These are phyloP conservation scores for Chlorella sp. DNA, from an alignment of 139 green algal species.

Conservation along the genomic window DNA sequence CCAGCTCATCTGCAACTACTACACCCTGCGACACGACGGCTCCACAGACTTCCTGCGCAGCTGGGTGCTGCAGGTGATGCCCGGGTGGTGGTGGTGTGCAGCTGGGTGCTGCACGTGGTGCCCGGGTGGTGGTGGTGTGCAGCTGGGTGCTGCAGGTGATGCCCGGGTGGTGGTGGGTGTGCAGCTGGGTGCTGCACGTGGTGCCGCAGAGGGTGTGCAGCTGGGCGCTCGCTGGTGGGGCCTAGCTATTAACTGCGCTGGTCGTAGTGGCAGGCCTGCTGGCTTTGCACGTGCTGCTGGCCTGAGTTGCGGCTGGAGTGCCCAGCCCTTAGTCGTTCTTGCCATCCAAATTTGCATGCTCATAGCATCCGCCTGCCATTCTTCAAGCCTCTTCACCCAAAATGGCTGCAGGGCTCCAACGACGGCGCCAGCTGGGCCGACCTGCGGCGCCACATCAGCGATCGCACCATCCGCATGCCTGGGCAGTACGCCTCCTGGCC, in stretches of 20 bases:
- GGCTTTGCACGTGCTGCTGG: not conserved
- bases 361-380: not conserved
- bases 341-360: not conserved
- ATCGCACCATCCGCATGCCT: constrained; percentile 70
- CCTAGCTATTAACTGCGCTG: too few species aligned
- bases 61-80: constrained; percentile 83
- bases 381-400: too few species aligned
- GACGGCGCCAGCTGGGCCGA: constrained; percentile 72
- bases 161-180: not conserved
- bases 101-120: not conserved
- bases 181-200: not conserved
- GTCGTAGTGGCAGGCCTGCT: too few species aligned
- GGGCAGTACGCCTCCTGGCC: constrained; percentile 87
- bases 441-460: constrained; percentile 70
- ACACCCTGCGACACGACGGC: constrained; percentile 86
- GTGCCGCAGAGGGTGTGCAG: not conserved
- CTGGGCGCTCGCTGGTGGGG: not conserved
- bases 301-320: not conserved
- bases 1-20: constrained; percentile 80
- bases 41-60: constrained; percentile 74
- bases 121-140: not conserved
- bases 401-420: constrained; percentile 69
- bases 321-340: not conserved
- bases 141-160: not conserved
- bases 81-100: not conserved